Evolutionary conservation across 441 rosid genomes (phyloP).

Genomic region (Pelargonium australe): DNA sequence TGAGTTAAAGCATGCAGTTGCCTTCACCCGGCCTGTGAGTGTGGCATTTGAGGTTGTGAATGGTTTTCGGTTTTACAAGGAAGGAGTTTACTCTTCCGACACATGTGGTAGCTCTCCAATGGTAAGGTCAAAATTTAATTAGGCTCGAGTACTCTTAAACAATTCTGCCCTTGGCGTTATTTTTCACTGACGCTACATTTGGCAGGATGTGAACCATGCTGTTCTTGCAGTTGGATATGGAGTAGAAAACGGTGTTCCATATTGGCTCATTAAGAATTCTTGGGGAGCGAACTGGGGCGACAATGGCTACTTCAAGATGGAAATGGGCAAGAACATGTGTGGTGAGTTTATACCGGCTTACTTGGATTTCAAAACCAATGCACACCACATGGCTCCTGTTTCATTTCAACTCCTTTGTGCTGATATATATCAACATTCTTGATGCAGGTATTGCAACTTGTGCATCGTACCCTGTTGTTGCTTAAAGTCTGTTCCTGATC

Average conservation of each 20-base stretch:
- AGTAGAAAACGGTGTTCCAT: conserved; percentile 65
- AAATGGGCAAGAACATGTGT: conserved; percentile 89
- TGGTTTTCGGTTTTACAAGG: conserved; percentile 58
- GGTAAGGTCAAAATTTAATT: conserved; percentile 43
- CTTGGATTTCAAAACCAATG: conserved; percentile 2
- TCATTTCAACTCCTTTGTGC: neutral
- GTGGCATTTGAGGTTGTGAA: conserved; percentile 71
- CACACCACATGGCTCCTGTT: neutral
- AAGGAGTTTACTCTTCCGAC: conserved; percentile 70
- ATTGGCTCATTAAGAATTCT: conserved; percentile 91
- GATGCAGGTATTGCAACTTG: conserved; percentile 78
- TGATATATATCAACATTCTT: neutral
- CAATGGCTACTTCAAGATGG: conserved; percentile 89
- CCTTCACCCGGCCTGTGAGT: conserved; percentile 71
- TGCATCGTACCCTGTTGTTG: conserved; percentile 84
- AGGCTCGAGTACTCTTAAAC: neutral
- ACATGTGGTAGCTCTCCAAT: conserved; percentile 63
- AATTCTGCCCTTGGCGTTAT: neutral
- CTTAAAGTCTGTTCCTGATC: conserved; percentile 29
- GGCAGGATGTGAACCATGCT: conserved; percentile 90
- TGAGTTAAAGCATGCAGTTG: conserved; percentile 87
- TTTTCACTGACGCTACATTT: neutral
- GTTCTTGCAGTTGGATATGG: conserved; percentile 95
- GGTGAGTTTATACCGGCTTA: conserved; percentile 40
- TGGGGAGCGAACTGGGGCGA: conserved; percentile 83